These are phyloP conservation scores for Fusarium vanettenii DNA, from an alignment of 2,329 filamentous ascomycete species.

Conservation along the genomic window DNA sequence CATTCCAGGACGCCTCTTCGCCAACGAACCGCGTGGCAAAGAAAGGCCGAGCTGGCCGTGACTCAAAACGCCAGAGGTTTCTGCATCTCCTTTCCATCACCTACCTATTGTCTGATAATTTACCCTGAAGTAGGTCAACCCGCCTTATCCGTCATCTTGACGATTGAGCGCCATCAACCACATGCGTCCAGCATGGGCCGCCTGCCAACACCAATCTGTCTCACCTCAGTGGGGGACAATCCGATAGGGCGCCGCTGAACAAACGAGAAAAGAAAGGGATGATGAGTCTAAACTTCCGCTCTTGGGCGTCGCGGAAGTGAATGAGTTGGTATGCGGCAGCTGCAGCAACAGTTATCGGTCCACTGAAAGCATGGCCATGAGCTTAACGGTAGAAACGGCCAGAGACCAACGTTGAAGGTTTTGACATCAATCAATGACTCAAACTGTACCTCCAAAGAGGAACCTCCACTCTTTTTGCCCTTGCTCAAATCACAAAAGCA, in stretches of 20 bases:
- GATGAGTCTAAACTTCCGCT: constrained; percentile 8
- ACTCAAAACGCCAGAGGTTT: constrained; percentile 3
- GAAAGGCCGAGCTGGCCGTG: constrained; percentile 24
- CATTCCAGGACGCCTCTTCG: constrained; percentile 26
- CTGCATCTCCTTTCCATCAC: background rate
- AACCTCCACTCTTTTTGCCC: constrained; percentile 14
- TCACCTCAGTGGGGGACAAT: constrained; percentile 22
- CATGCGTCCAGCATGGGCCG: constrained; percentile 5
- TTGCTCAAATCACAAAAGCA: constrained; percentile 47
- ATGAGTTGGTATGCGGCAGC: constrained; percentile 27
- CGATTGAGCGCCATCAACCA: constrained; percentile 8
- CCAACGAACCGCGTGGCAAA: constrained; percentile 23
- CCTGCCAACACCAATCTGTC: constrained; percentile 22
- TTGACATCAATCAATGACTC: background rate
- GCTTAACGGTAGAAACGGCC: background rate
- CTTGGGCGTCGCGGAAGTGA: background rate
- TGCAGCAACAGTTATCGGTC: constrained; percentile 10
- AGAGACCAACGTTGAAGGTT: background rate
- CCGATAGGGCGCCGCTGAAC: constrained; percentile 24
- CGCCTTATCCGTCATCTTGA: constrained; percentile 13
- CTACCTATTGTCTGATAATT: constrained; percentile 6
- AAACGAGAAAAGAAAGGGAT: constrained; percentile 22
- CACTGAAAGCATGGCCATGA: constrained; percentile 1
- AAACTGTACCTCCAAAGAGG: background rate
- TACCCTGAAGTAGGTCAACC: constrained; percentile 9